phyloP scores from a whole-genome alignment of 31 red algal genomes.

The Odonthalia washingtoniensis region DNA sequence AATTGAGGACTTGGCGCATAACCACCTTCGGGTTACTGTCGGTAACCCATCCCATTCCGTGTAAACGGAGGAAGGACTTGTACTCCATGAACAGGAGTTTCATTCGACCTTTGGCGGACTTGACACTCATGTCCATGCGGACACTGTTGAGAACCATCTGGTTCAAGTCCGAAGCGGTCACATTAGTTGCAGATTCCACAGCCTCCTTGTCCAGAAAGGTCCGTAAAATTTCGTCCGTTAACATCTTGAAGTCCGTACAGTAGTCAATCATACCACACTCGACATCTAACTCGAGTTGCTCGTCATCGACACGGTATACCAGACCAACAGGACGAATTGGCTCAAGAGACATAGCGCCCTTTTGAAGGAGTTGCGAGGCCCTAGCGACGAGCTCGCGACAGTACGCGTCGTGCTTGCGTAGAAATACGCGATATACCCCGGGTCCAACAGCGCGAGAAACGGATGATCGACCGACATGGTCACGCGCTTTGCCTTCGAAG shows the following conservation, averaged over 20 bases:
- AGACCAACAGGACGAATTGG: slow-evolving; percentile 45
- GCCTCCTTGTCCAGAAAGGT: slow-evolving; percentile 48
- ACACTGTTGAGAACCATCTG: slow-evolving; percentile 9
- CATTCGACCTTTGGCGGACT: slow-evolving; percentile 22
- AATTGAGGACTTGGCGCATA: slow-evolving; percentile 12
- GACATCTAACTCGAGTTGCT: slow-evolving; percentile 39
- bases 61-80: slow-evolving; percentile 36
- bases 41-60: slow-evolving; percentile 42
- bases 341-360: neutral
- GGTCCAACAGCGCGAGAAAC: slow-evolving; percentile 34
- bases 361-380: slow-evolving; percentile 29
- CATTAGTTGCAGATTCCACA: neutral
- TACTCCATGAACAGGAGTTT: slow-evolving; percentile 38
- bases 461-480: slow-evolving; percentile 30
- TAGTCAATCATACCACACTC: slow-evolving; percentile 20
- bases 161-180: slow-evolving; percentile 43
- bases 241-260: slow-evolving; percentile 10
- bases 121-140: slow-evolving; percentile 48
- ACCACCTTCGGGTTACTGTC: slow-evolving; percentile 41
- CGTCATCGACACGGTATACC: slow-evolving; percentile 34
- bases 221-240: slow-evolving; percentile 1
- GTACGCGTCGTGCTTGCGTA: slow-evolving; percentile 40
- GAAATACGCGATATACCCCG: slow-evolving; percentile 37
- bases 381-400: slow-evolving; percentile 27
- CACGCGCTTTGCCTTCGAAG: neutral